Conservation (phyloP, 1,284 basidiomycete species). For the Sporisorium exsertum region DNA sequence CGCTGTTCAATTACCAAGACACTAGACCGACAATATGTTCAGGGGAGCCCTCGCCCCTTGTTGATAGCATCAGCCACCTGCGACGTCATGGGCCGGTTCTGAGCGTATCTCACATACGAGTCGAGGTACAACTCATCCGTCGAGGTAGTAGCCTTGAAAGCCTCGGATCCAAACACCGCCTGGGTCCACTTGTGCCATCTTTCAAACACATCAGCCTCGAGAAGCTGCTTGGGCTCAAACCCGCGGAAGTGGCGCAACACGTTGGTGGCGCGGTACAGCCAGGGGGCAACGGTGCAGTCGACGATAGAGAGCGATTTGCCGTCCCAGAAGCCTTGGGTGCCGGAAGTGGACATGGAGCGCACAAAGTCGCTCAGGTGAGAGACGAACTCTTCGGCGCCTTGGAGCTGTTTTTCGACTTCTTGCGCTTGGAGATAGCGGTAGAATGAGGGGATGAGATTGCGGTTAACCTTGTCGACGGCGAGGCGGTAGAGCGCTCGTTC, state of each 20-base stretch:
- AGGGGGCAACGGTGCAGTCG: slow-evolving; percentile 81
- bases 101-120: slow-evolving; percentile 73
- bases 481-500: slow-evolving; percentile 77
- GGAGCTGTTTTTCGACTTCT: slow-evolving; percentile 74
- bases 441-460: slow-evolving; percentile 78
- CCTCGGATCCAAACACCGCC: slow-evolving; percentile 75
- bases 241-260: slow-evolving; percentile 79
- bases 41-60: slow-evolving; percentile 48
- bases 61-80: slow-evolving; percentile 63
- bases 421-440: slow-evolving; percentile 84
- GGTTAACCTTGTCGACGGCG: slow-evolving; percentile 78
- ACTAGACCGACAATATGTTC: not conserved
- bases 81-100: slow-evolving; percentile 58
- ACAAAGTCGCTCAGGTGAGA: slow-evolving; percentile 75
- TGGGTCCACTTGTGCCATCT: slow-evolving; percentile 75
- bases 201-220: slow-evolving; percentile 72
- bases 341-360: slow-evolving; percentile 71
- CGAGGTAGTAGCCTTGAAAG: slow-evolving; percentile 79
- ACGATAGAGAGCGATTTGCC: slow-evolving; percentile 75
- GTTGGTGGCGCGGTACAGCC: slow-evolving; percentile 77
- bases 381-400: slow-evolving; percentile 75
- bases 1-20: not conserved
- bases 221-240: slow-evolving; percentile 72
- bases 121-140: slow-evolving; percentile 80
- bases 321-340: slow-evolving; percentile 73